These are phyloP conservation scores for Symbiodinium pilosum DNA, from an alignment of 73 alveolate species.

Conservation along the genomic window DNA sequence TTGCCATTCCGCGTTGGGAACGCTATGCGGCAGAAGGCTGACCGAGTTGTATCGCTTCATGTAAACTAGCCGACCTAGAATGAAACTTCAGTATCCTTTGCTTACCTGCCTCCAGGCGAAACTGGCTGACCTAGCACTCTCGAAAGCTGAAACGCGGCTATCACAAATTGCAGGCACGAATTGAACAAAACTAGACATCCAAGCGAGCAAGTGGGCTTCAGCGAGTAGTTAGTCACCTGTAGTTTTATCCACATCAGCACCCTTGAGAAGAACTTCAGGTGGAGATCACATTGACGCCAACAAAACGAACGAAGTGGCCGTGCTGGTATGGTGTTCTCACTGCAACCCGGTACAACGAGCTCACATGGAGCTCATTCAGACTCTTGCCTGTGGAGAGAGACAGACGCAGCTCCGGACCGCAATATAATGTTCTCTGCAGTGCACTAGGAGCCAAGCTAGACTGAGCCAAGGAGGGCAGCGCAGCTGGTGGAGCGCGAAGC, in stretches of 20 bases:
- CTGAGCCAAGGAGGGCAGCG: conserved; percentile 2
- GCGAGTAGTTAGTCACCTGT: too few relatives aligned
- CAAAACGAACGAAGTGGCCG: not conserved
- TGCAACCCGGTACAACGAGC: conserved; percentile 7
- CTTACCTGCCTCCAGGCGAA: not conserved
- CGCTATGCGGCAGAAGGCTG: not conserved
- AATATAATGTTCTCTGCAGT: too few relatives aligned
- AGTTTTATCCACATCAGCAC: too few relatives aligned
- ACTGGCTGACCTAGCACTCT: not conserved
- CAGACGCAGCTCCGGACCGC: too few relatives aligned
- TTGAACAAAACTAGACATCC: too few relatives aligned
- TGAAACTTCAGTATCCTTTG: too few relatives aligned
- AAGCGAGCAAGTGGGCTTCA: too few relatives aligned
- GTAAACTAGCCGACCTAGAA: not conserved
- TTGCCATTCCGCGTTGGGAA: too few relatives aligned
- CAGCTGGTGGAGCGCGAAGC: conserved; percentile 8
- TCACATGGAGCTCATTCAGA: not conserved
- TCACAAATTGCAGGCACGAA: not conserved
- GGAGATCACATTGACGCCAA: not conserved
- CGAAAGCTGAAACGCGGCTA: not conserved
- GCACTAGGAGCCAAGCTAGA: too few relatives aligned
- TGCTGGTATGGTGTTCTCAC: not conserved
- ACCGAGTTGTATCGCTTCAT: not conserved
- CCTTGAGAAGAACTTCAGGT: too few relatives aligned
- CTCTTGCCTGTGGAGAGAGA: not conserved